phyloP scores from a whole-genome alignment of 2,329 filamentous ascomycete genomes.

The Xylariales sp. region DNA sequence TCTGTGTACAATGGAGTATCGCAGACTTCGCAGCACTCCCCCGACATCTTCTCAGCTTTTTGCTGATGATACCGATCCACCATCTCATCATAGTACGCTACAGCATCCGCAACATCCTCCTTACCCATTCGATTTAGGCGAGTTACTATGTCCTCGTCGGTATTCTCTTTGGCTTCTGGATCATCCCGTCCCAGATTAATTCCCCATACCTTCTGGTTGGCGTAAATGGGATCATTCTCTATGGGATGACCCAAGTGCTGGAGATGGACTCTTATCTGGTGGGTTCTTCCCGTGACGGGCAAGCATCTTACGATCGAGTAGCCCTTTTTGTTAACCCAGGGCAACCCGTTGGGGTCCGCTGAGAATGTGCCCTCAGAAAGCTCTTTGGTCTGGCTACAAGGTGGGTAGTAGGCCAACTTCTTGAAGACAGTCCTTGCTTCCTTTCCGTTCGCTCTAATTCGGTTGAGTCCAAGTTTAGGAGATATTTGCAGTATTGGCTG shows the following conservation, averaged over 20 bases:
- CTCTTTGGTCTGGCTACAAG: constrained; percentile 11
- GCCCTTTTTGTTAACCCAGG: constrained; percentile 60
- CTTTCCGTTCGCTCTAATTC: constrained; percentile 91
- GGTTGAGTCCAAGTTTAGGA: constrained; percentile 89
- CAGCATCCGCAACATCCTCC: constrained; percentile 82
- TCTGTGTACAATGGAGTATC: constrained; percentile 89
- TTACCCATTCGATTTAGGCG: constrained; percentile 89
- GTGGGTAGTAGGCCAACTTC: constrained; percentile 84
- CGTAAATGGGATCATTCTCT: constrained; percentile 96
- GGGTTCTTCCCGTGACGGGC: constrained; percentile 88
- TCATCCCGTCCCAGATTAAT: constrained; percentile 66
- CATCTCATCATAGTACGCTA: constrained; percentile 92
- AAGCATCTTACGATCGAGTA: constrained; percentile 95
- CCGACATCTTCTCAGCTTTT: constrained; percentile 91
- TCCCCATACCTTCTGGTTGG: constrained; percentile 90
- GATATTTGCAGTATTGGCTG: constrained; percentile 92
- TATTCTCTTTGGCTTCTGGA: constrained; percentile 61
- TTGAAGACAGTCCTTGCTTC: constrained; percentile 87
- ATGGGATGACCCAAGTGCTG: constrained; percentile 95
- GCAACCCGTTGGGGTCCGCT: constrained; percentile 30
- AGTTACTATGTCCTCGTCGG: constrained; percentile 86
- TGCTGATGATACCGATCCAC: constrained; percentile 84
- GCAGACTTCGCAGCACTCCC: constrained; percentile 75
- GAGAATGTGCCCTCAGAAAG: constrained; percentile 15
- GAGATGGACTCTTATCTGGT: constrained; percentile 91